These are phyloP conservation scores for Cytospora piceicola DNA, from an alignment of 2,329 filamentous ascomycete species.

Conservation along the genomic window DNA sequence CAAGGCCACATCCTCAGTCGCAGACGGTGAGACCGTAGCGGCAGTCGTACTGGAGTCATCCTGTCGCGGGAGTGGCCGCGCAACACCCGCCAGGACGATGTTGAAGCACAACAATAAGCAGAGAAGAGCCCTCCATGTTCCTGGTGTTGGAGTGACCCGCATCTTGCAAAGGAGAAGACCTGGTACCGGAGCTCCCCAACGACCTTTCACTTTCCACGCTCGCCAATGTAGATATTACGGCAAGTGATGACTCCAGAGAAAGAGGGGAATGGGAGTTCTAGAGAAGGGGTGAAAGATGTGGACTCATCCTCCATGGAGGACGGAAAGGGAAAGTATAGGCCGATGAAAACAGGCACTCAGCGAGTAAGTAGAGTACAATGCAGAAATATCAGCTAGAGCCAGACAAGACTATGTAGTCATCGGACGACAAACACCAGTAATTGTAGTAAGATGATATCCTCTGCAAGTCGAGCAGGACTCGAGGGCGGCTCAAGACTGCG, in stretches of 20 bases:
- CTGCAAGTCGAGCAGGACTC: constrained; percentile 8
- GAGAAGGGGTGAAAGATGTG: background rate
- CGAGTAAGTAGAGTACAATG: constrained; percentile 8
- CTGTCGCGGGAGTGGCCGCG: constrained; percentile 26
- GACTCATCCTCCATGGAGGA: constrained; percentile 23
- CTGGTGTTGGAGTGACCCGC: constrained; percentile 10
- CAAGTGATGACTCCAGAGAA: background rate
- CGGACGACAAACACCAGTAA: background rate
- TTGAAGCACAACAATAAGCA: constrained; percentile 25
- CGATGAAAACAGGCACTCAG: background rate
- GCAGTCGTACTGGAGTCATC: constrained; percentile 1
- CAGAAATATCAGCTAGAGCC: constrained; percentile 10
- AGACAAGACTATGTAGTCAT: constrained; percentile 8
- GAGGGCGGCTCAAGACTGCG: constrained; percentile 2
- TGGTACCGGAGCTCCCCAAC: background rate
- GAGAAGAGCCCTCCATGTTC: constrained; percentile 18
- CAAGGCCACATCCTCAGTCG: constrained; percentile 9
- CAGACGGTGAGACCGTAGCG: background rate
- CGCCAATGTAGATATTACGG: background rate
- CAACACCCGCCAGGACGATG: constrained; percentile 24
- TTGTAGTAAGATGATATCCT: background rate
- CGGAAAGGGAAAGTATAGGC: background rate
- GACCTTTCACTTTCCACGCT: constrained; percentile 1
- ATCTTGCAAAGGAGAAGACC: constrained; percentile 12
- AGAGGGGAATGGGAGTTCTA: background rate